Conservation (phyloP, 148 eudicot species). For the Dianthus caryophyllus region DNA sequence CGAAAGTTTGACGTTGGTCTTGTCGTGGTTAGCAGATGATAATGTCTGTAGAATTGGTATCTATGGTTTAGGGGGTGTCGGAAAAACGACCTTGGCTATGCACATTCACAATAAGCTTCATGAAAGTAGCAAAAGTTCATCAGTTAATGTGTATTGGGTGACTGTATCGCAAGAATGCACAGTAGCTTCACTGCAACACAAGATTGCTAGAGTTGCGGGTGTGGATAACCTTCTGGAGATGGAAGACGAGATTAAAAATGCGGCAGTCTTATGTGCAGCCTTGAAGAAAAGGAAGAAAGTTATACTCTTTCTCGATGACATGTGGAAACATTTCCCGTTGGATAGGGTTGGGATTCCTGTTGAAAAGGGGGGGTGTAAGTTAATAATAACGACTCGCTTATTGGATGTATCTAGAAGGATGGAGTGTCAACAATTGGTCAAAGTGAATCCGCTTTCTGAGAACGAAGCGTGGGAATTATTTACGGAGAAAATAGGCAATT, state of each 20-base stretch:
- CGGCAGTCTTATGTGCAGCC: neutral
- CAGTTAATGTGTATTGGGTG: constrained; percentile 16
- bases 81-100: constrained; percentile 18
- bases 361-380: constrained; percentile 18
- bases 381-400: constrained; percentile 21
- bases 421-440: constrained; percentile 13
- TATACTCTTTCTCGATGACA: constrained; percentile 16
- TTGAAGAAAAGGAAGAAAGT: constrained; percentile 19
- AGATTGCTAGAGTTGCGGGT: constrained; percentile 14
- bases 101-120: constrained; percentile 16
- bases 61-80: constrained; percentile 17
- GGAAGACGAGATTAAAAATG: constrained; percentile 4
- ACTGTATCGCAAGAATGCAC: constrained; percentile 12
- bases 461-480: constrained; percentile 26
- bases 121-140: neutral
- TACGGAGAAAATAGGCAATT: constrained; percentile 4
- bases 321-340: constrained; percentile 16
- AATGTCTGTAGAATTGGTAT: constrained; percentile 11
- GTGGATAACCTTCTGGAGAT: neutral
- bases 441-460: constrained; percentile 20
- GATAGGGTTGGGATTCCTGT: constrained; percentile 18
- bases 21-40: constrained; percentile 9
- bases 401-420: constrained; percentile 19
- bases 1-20: constrained; percentile 10
- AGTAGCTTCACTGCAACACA: neutral